These are phyloP conservation scores for Vicia faba DNA, from an alignment of 306 rosid genomes.

Conservation along the genomic window DNA sequence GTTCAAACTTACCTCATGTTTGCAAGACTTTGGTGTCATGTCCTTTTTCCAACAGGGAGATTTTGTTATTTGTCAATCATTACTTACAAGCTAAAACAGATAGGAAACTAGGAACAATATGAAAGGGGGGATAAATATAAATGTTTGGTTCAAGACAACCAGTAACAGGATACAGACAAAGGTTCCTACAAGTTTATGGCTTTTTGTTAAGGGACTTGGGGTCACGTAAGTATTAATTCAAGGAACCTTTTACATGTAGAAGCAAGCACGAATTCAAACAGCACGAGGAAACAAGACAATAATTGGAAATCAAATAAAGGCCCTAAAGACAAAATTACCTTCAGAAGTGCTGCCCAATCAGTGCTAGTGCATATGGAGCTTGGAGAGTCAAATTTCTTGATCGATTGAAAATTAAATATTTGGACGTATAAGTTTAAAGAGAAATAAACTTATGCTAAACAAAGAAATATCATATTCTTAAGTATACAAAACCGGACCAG, in stretches of 20 bases:
- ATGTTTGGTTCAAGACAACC: constrained; percentile 25
- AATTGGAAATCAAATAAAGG: constrained; percentile 28
- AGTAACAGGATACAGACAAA: constrained; percentile 1
- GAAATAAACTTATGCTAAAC: constrained; percentile 20
- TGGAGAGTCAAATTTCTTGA: constrained; percentile 92
- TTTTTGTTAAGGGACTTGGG: constrained; percentile 8
- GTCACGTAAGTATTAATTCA: constrained; percentile 24
- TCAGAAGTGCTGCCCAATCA: constrained; percentile 89
- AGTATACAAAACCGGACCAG: constrained; percentile 32
- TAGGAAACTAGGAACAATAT: not conserved
- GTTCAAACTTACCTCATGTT: constrained; percentile 4
- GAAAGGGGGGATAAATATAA: constrained; percentile 16
- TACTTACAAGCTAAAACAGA: constrained; percentile 26
- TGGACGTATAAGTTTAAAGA: constrained; percentile 31
- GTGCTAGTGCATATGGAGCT: constrained; percentile 75
- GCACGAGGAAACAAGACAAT: constrained; percentile 18
- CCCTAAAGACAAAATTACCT: constrained; percentile 49
- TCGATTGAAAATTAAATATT: constrained; percentile 33
- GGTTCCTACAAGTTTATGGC: constrained; percentile 3
- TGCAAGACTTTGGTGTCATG: constrained; percentile 6
- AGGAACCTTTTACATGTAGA: constrained; percentile 31
- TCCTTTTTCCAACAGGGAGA: constrained; percentile 6
- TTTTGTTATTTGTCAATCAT: constrained; percentile 15
- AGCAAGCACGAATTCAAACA: constrained; percentile 21
- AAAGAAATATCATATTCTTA: constrained; percentile 33